Conservation (phyloP, 2,329 filamentous ascomycete species). For the Hypoxylon sp. region DNA sequence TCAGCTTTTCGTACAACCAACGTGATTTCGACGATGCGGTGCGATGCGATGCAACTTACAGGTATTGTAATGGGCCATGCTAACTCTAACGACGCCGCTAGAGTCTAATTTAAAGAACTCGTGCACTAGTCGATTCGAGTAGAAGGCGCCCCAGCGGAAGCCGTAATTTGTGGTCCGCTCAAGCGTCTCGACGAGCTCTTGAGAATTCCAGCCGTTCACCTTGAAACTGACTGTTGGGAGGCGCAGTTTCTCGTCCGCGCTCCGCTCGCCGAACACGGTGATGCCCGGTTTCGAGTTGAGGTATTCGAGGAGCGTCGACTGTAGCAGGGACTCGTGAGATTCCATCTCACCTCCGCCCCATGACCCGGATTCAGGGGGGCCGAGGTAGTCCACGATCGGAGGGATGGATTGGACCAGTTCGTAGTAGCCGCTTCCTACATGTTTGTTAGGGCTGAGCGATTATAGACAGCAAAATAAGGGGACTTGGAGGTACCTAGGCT, state of each 20-base stretch:
- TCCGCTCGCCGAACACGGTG: conserved; percentile 71
- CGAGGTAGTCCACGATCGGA: conserved; percentile 73
- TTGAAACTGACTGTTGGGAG: conserved; percentile 78
- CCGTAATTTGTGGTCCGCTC: conserved; percentile 72
- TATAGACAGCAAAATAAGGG: not conserved
- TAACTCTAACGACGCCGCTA: conserved; percentile 78
- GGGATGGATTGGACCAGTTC: conserved; percentile 77
- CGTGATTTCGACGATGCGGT: not conserved
- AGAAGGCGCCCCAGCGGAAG: conserved; percentile 78
- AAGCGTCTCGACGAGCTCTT: conserved; percentile 72
- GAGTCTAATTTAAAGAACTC: conserved; percentile 71
- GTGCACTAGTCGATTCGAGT: conserved; percentile 73
- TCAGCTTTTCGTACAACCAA: not conserved
- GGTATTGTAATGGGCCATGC: conserved; percentile 81
- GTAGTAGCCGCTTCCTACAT: conserved; percentile 76
- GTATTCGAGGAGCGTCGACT: conserved; percentile 71
- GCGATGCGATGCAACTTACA: conserved; percentile 59
- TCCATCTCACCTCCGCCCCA: conserved; percentile 67
- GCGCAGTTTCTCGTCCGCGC: conserved; percentile 62
- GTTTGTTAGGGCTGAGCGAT: not conserved
- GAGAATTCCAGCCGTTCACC: conserved; percentile 69
- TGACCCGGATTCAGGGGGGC: conserved; percentile 50
- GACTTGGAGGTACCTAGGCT: conserved; percentile 54
- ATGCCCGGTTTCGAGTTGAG: conserved; percentile 66
- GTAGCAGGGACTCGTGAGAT: conserved; percentile 72